Base-by-base conservation (phyloP, 1,284 basidiomycete species). In the Malassezia globosa region DNA sequence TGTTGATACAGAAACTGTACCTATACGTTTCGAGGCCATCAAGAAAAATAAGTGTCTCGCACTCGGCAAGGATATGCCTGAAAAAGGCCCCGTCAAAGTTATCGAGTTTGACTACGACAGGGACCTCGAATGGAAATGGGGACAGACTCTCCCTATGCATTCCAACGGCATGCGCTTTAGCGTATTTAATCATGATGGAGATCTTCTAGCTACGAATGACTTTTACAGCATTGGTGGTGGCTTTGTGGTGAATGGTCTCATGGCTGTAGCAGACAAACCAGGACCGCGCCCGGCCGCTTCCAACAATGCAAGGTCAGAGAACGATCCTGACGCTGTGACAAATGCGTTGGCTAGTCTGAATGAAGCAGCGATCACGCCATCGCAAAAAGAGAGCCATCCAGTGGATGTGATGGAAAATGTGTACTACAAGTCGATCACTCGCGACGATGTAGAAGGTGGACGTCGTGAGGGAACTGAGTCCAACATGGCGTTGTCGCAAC, bases 361-460 rank as follows among this genome's bases (percentile, higher is more conserved):
- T 22, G 11, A 10, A 14, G 29, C 37, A 16, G n/a, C 22, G 13
- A n/a, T 27, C 14, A 10, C 42, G 4, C 34, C 18, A 4, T 26
- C 35, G 13, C 24, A 18, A 11, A 24, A 25, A 6, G 26, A 37
- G n/a, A 14, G 22, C 8, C 49, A 48, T 35, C 72, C 72, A 3
- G 69, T 85, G 82, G 85, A 70, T 36, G 59, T 60, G 60, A 83
- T 87, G 63, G 90, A 96, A 74, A 95, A 96, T 71, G 72, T 95
- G 57, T 95, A 87, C 72, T 95, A 95, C 77, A 88, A 88, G 71
- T 82, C 86, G n/a, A 84, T 90, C n/a, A 80, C 88, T 66, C 85
- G 88, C 69, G 75, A 76, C 41, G 77, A 77, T 10, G 89, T 90
- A 5, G 82, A 84, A 46, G 80, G 80, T 18, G 82, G 83, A 22